Evolutionary conservation across 306 rosid species (phyloP), one percentile per base, ranked within the genome.

Genomic region (Neltuma alba): DNA sequence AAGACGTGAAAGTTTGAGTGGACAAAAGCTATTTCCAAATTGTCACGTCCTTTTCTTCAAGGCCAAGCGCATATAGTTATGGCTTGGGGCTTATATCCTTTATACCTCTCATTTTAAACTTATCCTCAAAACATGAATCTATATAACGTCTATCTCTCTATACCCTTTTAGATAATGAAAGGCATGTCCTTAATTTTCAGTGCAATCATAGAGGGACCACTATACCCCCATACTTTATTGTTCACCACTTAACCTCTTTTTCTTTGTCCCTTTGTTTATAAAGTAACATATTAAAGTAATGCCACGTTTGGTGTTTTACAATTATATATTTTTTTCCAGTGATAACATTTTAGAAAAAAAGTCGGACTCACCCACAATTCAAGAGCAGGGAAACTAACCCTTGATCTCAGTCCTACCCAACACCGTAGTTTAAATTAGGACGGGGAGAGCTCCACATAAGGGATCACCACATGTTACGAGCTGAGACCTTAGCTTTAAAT

Each of bases 131-230:
- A 45, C 50, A 33, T 41, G 20, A 27, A 33, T 33, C 12, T 18
- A 70, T 36, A n/a, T 79, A 75, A 70, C 70, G 28, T n/a, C n/a
- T 74, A 9, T 52, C 12, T 5, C 54, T 14, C n/a, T 4, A 6
- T 34, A 9, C 36, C 79, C 72, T 76, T 79, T 70, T 0, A 37
- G 79, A 80, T 80, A 64, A 41, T 84, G 68, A 67, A 76, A 44
- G 50, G 50, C 60, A 74, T 36, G 34, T 23, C 20, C 41, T 5
- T 6, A 55, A 76, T 50, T 57, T 64, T 79, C 27, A 55, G 63
- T 66, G 63, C 65, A 79, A 85, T 70, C 71, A 82, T 86, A 82
- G 74, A 1, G 78, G 80, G 58, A 33, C 78, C 81, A 79, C 74
- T 30, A 36, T 27, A 60, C 14, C 48, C 44, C 76, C 88, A 16